Base-by-base conservation (phyloP, 1,139 yeast species). In the Spathaspora sp. region DNA sequence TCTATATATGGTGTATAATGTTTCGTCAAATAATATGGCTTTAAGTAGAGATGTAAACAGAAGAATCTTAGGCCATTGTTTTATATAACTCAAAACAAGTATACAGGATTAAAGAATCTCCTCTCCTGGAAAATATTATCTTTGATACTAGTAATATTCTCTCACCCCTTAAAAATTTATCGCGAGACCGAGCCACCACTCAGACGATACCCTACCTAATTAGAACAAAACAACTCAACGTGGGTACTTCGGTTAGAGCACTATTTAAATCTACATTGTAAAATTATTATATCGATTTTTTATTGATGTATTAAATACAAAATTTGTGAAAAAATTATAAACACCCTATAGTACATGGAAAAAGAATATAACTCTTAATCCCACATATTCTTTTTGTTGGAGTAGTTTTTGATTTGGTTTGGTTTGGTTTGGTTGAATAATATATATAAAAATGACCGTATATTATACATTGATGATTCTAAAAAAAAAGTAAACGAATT, bases 301-400 rank as follows among this genome's bases (percentile, higher is more conserved):
- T 41, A n/a, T 41, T 41, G 6, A 20, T 42, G 44, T 42, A 42
- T 42, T 42, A 42, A 42, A 42, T 42, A 42, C 44, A 42, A 42
- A 41, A 42, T 26, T 38, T 42, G 33, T 42, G 44, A 26, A 37
- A 25, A 42, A 33, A 41, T 34, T 33, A 29, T n/a, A 42, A 42
- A 37, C 38, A 42, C 44, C 44, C 44, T 42, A 42, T 42, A 34
- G 38, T 41, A 42, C 44, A 42, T 26, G 38, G 24, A 42, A 36
- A 41, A 38, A 38, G 38, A 36, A 13, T n/a, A 31, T n/a, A n/a
- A 9, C 11, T 18, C 27, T 9, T 11, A 18, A 15, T 13, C 16
- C 13, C 31, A 24, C 31, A 33, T 36, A 36, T 37, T 37, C 44
- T 23, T 20, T 27, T 29, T 24, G 24, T 11, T 37, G 39, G 15